A percentile compares a stretch with the other conserved stretches of the same genome.
Evolutionary conservation across 2,329 filamentous ascomycete species (phyloP).

Genomic region (Verticillium tricorpus): DNA sequence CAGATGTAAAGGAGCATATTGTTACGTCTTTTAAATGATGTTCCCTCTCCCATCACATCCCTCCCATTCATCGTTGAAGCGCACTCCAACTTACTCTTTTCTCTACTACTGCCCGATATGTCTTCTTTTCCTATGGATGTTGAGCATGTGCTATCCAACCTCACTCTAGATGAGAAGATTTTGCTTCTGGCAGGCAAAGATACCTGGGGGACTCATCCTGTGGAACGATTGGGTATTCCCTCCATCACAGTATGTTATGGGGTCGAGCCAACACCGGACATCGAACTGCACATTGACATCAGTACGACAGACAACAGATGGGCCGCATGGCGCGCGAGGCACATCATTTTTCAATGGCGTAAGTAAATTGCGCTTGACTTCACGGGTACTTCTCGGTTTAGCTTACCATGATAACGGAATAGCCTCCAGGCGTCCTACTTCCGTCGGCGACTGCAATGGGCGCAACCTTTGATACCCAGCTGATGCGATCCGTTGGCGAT

Average conservation of each 20-base stretch:
- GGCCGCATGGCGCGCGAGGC: neutral
- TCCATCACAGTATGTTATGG: neutral
- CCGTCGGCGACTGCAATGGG: constrained; percentile 23
- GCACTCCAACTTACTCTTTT: neutral
- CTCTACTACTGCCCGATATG: constrained; percentile 5
- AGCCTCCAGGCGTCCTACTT: neutral
- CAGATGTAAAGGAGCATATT: neutral
- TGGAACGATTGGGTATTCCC: neutral
- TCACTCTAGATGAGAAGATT: neutral
- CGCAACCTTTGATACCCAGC: constrained; percentile 29
- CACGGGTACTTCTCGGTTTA: constrained; percentile 34
- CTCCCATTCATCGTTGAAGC: neutral
- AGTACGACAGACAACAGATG: neutral
- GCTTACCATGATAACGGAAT: constrained; percentile 24
- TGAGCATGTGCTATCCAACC: neutral
- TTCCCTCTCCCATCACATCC: neutral
- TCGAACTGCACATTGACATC: neutral
- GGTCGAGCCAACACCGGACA: neutral
- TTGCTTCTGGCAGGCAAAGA: constrained; percentile 1
- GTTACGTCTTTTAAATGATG: neutral
- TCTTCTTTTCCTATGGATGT: constrained; percentile 16
- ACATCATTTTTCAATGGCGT: constrained; percentile 23
- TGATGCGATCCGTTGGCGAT: constrained; percentile 10
- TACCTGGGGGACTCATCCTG: neutral
- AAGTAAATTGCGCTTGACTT: neutral